Base-by-base conservation (phyloP, 73 alveolate genomes). In the Symbiodinium natans region DNA sequence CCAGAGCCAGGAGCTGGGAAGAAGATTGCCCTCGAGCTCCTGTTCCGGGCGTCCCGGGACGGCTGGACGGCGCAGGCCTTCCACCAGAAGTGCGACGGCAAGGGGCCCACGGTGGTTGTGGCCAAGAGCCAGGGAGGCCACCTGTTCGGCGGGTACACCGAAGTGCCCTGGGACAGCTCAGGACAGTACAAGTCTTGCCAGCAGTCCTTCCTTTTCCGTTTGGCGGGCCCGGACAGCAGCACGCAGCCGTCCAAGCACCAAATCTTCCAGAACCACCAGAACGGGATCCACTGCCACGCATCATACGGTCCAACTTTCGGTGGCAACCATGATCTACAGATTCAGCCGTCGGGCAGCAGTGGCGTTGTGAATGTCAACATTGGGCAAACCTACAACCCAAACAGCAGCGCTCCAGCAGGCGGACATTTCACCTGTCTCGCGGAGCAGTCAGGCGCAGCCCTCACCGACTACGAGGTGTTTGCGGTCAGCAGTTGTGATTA, bases 351-450 rank as follows among this genome's bases (percentile, higher is more conserved):
- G 11, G 68, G 68, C 41, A 33, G n/a, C 2, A 31, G n/a, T 1
- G 75, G 36, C 42, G 27, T 0, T 43, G 92, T 40, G 39, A 0
- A 19, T 1, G 41, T 83, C 41, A 34, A 11, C 63, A 29, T 41
- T 2, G 42, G 41, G 27, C 15, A 27, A 31, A 41, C 75, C 75
- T 83, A 83, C 75, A n/a, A n/a, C n/a, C n/a, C n/a, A n/a, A n/a
- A n/a, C n/a, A 17, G 34, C 41, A 7, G 9, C 10, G 11, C 68
- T 5, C 34, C 48, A 42, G 10, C 92, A 11, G 46, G 41, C 23
- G 92, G 92, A 74, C 19, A 11, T 75, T 83, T 83, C 75, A 41
- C 92, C 6, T 83, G 10, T 29, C 43, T 83, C 42, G 92, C 92
- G 2, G 92, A 83, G 41, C 25, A 41, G 31, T 29, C 31, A 42